Evolutionary conservation across 192 early-diverging fungal genomes (phyloP).

Genomic region (Coemansia sp.): DNA sequence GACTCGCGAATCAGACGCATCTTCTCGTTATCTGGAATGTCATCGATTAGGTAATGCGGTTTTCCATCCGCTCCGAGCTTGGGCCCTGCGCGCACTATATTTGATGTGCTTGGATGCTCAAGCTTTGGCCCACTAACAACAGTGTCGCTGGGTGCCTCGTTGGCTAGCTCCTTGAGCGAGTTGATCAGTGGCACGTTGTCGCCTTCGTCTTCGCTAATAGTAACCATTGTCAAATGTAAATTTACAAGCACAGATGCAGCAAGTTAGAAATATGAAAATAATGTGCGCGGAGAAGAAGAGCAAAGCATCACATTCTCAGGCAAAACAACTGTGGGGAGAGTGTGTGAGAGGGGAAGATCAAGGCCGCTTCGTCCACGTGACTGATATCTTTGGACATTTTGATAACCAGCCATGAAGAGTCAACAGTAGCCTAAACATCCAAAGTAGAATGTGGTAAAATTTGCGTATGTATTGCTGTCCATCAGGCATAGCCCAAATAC

Average conservation of each 20-base stretch:
- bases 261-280: background rate
- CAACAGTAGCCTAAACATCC: too few relatives aligned
- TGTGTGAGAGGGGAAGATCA: background rate
- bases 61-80: conserved; percentile 40
- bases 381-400: too few relatives aligned
- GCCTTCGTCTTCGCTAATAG: conserved; percentile 33
- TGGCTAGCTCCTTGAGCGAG: conserved; percentile 19
- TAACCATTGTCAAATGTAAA: conserved; percentile 17
- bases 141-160: background rate
- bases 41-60: conserved; percentile 52
- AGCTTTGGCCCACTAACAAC: conserved; percentile 22
- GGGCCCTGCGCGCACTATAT: conserved; percentile 40
- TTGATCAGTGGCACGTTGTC: conserved; percentile 38
- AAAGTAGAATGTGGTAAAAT: too few relatives aligned
- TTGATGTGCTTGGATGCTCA: conserved; percentile 38
- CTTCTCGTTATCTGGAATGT: conserved; percentile 54
- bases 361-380: too few relatives aligned
- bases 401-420: too few relatives aligned
- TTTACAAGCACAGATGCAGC: background rate
- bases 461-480: too few relatives aligned
- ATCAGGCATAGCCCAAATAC: background rate
- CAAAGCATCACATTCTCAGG: background rate
- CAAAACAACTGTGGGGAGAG: background rate
- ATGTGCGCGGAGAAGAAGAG: background rate
- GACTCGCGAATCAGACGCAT: conserved; percentile 50